Conservation (phyloP, 1,284 basidiomycete species). For the Rhodotorula sp. region DNA sequence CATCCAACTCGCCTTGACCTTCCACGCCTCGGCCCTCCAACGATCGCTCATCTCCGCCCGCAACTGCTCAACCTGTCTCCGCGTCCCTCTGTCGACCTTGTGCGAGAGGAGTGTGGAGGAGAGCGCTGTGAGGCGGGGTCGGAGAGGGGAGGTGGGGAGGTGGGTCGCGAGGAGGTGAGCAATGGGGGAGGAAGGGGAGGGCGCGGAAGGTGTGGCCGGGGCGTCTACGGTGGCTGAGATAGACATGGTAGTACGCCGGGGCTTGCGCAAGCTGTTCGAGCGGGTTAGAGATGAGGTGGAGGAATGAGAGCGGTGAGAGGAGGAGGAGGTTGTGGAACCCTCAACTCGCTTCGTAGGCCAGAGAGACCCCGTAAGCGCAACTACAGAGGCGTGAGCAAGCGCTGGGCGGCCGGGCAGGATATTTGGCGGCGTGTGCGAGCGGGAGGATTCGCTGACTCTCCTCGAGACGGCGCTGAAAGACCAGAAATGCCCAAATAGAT, state of each 20-base stretch:
- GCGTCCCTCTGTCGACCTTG: neutral
- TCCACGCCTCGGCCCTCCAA: neutral
- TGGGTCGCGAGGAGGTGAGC: constrained; percentile 1
- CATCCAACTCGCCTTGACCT: constrained; percentile 22
- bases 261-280: neutral
- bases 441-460: too few relatives aligned
- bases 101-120: neutral
- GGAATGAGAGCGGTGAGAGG: neutral
- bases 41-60: constrained; percentile 15
- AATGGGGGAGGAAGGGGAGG: neutral
- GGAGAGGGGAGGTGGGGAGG: constrained; percentile 2
- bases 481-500: too few relatives aligned
- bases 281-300: neutral
- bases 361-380: too few relatives aligned
- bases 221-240: neutral
- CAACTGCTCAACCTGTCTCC: constrained; percentile 3
- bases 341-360: neutral
- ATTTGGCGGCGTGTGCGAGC: too few relatives aligned
- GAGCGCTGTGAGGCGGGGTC: neutral
- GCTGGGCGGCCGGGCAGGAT: too few relatives aligned
- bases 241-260: too few relatives aligned
- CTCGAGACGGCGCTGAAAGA: too few relatives aligned
- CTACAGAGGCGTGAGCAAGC: too few relatives aligned
- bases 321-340: neutral
- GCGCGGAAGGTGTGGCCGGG: neutral